Base-by-base conservation (phyloP, 2,329 filamentous ascomycete species). In the Colletotrichum gigasporum region DNA sequence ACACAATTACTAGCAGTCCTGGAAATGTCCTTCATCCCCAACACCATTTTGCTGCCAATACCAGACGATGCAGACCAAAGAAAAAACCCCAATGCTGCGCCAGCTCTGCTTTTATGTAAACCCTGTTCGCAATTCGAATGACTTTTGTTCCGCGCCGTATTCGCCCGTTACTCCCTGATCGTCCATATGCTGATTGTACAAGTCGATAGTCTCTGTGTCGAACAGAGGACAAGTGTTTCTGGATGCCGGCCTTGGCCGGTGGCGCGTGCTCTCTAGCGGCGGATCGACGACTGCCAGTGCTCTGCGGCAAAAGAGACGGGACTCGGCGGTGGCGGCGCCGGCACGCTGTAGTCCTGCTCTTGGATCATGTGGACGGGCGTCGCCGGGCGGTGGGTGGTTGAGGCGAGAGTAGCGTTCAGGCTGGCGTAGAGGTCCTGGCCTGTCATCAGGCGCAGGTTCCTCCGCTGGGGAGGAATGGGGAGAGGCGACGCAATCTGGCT, bases 291-390 rank as follows among this genome's bases (percentile, higher is more conserved):
- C 55, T 82, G 78, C 85, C 86, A 88, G 72, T 85, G 81, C 61
- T 89, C 85, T 22, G 78, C 75, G 28, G 85, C 82, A 71, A 88
- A 89, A 76, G 85, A 85, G 72, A 90, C 85, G 7, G 88, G 88
- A 69, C 85, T 88, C 11, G 88, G 87, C 18, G 88, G 88, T 11
- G 88, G 88, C 39, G 88, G 85, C 12, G 87, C 87, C n/a, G 88
- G 88, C 18, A 89, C 87, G 30, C 82, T 81, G 77, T 89, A 90
- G 75, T 90, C 87, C 63, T 85, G 78, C 70, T 87, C 84, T 67
- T 80, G 80, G 69, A 87, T 85, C 68, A 79, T 77, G 68, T 81
- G 84, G 66, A 82, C 77, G 0, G 85, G 83, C 3, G 82, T 80
- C 64, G 78, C 72, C 16, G 80, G 76, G n/a, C 77, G 75, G 65